Evolutionary conservation across 1,139 yeast genomes (phyloP).

Genomic region (Sporopachydermia cereana): DNA sequence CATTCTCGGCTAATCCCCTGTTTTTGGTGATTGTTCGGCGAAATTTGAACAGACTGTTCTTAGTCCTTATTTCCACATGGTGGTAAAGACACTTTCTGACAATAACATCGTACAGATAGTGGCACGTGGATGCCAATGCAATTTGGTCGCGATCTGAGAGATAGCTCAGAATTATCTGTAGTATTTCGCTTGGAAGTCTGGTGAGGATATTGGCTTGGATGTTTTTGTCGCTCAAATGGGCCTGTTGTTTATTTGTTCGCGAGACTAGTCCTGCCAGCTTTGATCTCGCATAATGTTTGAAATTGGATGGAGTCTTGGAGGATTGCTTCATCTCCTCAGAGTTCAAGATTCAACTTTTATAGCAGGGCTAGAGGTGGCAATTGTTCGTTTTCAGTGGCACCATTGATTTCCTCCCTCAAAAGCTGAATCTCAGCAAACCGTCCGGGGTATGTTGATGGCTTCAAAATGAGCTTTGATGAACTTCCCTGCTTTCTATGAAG

Average conservation of each 20-base stretch:
- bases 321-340: not conserved
- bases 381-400: too few species aligned
- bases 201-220: not conserved
- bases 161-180: not conserved
- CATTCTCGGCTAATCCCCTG: conserved; percentile 3
- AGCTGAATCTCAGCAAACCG: too few species aligned
- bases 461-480: too few species aligned
- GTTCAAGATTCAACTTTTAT: too few species aligned
- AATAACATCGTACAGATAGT: not conserved
- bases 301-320: not conserved
- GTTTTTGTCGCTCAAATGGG: too few species aligned
- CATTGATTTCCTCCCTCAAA: too few species aligned
- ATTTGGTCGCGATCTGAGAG: not conserved
- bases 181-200: not conserved
- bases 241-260: too few species aligned
- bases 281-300: not conserved
- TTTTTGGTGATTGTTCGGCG: not conserved
- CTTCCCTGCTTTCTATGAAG: too few species aligned
- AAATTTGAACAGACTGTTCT: conserved; percentile 1
- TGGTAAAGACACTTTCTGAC: not conserved
- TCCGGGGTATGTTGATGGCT: too few species aligned
- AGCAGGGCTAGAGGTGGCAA: too few species aligned
- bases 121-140: conserved; percentile 3
- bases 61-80: not conserved
- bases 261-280: not conserved